Evolutionary conservation across 2,329 filamentous ascomycete genomes (phyloP).

Genomic region (Penicillium oxalicum): DNA sequence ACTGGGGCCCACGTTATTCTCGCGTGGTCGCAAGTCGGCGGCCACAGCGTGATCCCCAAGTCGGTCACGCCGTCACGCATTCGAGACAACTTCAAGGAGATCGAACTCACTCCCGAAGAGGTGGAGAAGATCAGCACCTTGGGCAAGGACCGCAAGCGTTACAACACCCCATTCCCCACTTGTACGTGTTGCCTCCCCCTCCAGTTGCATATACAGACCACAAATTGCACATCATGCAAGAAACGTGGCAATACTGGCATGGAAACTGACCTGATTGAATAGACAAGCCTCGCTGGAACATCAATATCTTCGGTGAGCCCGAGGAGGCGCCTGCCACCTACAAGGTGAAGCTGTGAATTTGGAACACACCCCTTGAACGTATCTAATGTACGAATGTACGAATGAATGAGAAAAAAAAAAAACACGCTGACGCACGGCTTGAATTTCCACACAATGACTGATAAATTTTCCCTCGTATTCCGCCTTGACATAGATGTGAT

Average conservation of each 20-base stretch:
- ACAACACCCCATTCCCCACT: constrained; percentile 31
- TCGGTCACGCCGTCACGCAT: constrained; percentile 40
- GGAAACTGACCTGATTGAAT: constrained; percentile 2
- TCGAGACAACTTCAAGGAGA: constrained; percentile 39
- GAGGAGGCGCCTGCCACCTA: constrained; percentile 48
- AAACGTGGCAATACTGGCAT: background rate
- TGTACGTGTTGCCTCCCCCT: constrained; percentile 15
- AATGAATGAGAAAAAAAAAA: constrained; percentile 11
- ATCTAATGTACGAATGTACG: background rate
- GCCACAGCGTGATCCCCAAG: constrained; percentile 40
- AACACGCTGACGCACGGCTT: too few relatives aligned
- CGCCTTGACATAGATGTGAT: too few relatives aligned
- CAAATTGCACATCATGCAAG: background rate
- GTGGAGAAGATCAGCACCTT: constrained; percentile 30
- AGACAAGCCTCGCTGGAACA: constrained; percentile 52
- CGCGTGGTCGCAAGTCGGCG: constrained; percentile 37
- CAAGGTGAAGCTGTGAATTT: constrained; percentile 40
- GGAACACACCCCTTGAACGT: background rate
- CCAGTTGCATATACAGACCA: too few relatives aligned
- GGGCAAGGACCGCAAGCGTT: constrained; percentile 31
- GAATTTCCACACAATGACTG: too few relatives aligned
- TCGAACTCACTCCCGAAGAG: constrained; percentile 36
- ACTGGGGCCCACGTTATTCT: constrained; percentile 36
- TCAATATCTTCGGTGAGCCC: constrained; percentile 52
- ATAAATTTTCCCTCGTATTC: too few relatives aligned